phyloP scores from a whole-genome alignment of 139 green algal species.

The Ettlia oleoabundans region DNA sequence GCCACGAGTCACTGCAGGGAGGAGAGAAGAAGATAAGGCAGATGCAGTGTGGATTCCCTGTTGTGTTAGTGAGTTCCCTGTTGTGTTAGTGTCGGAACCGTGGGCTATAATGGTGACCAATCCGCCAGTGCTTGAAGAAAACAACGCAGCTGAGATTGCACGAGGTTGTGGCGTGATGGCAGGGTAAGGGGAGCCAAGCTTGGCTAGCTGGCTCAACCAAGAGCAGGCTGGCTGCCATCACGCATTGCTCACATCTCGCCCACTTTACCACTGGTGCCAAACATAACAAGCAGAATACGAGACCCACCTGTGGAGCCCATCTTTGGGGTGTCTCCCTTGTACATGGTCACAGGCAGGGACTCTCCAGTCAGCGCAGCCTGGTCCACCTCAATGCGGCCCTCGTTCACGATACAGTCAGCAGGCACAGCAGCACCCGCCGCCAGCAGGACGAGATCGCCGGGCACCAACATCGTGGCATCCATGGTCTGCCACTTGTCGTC shows the following conservation, averaged over 20 bases:
- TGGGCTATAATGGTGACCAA: not conserved
- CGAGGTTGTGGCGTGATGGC: too few relatives aligned
- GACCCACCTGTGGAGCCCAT: slow-evolving; percentile 80
- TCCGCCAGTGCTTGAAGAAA: too few relatives aligned
- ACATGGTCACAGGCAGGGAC: slow-evolving; percentile 86
- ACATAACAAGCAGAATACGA: too few relatives aligned
- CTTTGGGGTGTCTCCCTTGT: slow-evolving; percentile 74
- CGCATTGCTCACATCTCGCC: too few relatives aligned
- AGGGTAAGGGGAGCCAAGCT: too few relatives aligned
- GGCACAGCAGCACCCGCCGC: slow-evolving; percentile 74
- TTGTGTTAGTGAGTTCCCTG: too few relatives aligned
- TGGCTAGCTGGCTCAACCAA: too few relatives aligned
- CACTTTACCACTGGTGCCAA: too few relatives aligned
- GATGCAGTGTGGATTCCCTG: not conserved
- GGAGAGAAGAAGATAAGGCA: not conserved
- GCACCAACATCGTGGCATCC: slow-evolving; percentile 73
- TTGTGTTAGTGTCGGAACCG: not conserved
- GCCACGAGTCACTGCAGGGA: slow-evolving; percentile 59
- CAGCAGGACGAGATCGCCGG: slow-evolving; percentile 82
- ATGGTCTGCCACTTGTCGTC: slow-evolving; percentile 76
- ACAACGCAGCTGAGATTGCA: too few relatives aligned
- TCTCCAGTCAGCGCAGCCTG: slow-evolving; percentile 88
- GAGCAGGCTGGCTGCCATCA: too few relatives aligned
- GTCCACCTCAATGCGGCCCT: slow-evolving; percentile 75
- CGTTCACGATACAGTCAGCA: slow-evolving; percentile 76